Base-by-base conservation (phyloP, 2,329 filamentous ascomycete genomes). In the Metarhizium guizhouense region DNA sequence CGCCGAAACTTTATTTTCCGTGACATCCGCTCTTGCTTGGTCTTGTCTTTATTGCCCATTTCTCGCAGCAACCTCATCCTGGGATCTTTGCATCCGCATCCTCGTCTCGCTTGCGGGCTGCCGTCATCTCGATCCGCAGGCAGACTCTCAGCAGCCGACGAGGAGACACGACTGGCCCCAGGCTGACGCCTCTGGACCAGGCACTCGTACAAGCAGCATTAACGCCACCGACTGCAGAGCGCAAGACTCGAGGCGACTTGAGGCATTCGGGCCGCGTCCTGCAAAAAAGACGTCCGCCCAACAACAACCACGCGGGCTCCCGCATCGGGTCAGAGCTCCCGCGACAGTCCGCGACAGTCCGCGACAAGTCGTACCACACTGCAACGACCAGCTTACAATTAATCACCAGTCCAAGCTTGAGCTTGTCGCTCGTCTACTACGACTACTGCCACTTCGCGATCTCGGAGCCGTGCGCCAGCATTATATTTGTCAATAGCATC, bases 1-100 rank as follows among this genome's bases (percentile, higher is more conserved):
- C 51, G 25, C 29, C 36, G 29, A 56, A 53, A 53, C 51, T 56
- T 50, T 50, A 36, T 56, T 53, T 50, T 56, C 51, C 51, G 47
- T 30, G 25, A 25, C 40, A 47, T 47, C 51, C 55, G 51, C 42
- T 10, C 42, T 43, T 14, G 40, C 11, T 16, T 6, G 14, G 16
- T 4, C 6, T 43, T 18, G 3, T 14, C 18, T 11, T n/a, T 47
- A 4, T 25, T 47, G 6, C 20, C 13, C 6, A 25, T 25, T 47
- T 25, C 43, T 47, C 43, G n/a, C 40, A 18, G 40, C 40, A 43
- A 43, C 40, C 16, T 40, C 34, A 29, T 51, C 50, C 16, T 38
- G n/a, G 30, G 38, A 43, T 45, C 30, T 18, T 51, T 51, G 42
- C 40, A 34, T 36, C 38, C 5, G 29, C 29, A 40, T 42, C 34